Conservation (phyloP, 2,329 filamentous ascomycete genomes). For the Alternaria dauci region DNA sequence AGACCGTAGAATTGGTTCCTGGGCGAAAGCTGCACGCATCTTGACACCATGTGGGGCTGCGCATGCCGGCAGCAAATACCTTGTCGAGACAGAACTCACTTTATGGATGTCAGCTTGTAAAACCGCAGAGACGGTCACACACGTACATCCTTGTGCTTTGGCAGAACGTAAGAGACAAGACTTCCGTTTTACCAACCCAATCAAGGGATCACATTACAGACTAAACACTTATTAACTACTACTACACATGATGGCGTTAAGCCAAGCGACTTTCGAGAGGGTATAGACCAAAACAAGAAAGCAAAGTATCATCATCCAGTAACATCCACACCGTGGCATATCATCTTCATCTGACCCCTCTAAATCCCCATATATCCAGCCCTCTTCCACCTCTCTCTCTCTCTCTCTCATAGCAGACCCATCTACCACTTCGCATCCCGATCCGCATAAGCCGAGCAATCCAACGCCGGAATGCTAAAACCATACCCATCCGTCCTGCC, state of each 20-base stretch:
- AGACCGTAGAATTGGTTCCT: neutral
- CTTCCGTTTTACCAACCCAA: neutral
- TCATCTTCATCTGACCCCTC: neutral
- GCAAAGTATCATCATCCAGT: neutral
- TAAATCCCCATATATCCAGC: neutral
- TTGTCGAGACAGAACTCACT: neutral
- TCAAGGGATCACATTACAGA: constrained; percentile 2
- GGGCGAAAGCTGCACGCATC: neutral
- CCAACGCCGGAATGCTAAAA: constrained; percentile 57
- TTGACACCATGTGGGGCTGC: neutral
- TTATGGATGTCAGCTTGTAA: neutral
- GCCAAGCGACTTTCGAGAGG: constrained; percentile 2
- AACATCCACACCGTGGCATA: neutral
- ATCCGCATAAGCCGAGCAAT: constrained; percentile 18
- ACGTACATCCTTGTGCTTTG: neutral
- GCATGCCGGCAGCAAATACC: neutral
- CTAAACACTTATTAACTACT: neutral
- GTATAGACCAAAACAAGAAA: constrained; percentile 7
- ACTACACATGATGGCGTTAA: neutral
- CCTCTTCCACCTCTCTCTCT: neutral
- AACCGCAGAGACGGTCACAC: neutral
- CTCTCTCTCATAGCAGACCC: neutral
- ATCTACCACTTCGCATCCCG: constrained; percentile 29
- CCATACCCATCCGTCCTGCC: constrained; percentile 61
- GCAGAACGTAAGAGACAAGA: neutral